These are phyloP conservation scores for Aspergillus sp. DNA, from an alignment of 2,329 filamentous ascomycete species.

Conservation along the genomic window DNA sequence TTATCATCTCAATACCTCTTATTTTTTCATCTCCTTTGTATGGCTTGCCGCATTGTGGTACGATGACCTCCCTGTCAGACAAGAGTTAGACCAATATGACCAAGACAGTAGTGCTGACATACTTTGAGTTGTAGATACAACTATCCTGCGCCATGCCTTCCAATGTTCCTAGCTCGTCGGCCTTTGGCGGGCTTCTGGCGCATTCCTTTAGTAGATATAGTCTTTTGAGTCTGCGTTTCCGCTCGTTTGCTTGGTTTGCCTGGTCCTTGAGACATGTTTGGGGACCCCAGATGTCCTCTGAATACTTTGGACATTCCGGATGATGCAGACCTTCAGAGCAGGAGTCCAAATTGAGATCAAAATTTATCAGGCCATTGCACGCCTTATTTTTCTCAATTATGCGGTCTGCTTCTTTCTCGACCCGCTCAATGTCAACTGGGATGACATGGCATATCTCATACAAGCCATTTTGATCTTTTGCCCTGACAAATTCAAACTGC, in stretches of 20 bases:
- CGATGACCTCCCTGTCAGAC: background rate
- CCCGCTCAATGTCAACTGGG: background rate
- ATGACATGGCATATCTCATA: background rate
- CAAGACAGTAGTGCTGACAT: background rate
- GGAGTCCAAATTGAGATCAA: too few relatives aligned
- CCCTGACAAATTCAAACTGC: background rate
- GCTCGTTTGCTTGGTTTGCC: background rate
- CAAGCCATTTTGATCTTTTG: background rate
- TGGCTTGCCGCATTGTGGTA: background rate
- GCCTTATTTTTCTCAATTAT: background rate
- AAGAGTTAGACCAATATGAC: too few relatives aligned
- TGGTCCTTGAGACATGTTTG: background rate
- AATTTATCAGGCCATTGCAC: too few relatives aligned
- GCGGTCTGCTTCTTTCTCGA: background rate
- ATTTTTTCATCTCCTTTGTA: background rate
- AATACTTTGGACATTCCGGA: too few relatives aligned
- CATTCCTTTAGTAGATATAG: background rate
- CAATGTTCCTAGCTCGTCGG: background rate
- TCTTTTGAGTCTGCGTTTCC: background rate
- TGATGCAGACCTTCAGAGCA: too few relatives aligned
- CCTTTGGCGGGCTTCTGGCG: background rate
- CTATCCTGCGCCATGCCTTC: background rate
- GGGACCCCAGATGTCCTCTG: background rate
- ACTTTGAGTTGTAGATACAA: background rate
- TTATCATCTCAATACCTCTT: background rate